Conservation (phyloP, 805 yeast species). For the Teunomyces atbi region DNA sequence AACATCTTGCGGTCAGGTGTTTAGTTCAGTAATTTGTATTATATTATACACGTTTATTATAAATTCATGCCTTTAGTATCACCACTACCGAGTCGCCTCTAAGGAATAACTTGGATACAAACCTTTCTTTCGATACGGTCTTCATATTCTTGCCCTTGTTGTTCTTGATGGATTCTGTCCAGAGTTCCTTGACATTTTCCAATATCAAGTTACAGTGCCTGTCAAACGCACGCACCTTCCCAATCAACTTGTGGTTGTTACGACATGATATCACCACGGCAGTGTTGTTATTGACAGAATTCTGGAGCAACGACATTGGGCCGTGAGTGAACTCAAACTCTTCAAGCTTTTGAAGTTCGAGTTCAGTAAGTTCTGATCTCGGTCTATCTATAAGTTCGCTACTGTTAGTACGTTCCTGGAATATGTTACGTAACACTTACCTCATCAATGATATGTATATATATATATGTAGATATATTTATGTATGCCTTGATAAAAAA, state of each 20-base stretch:
- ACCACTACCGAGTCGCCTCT: slow-evolving; percentile 96
- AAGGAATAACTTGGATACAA: slow-evolving; percentile 82
- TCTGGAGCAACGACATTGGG: slow-evolving; percentile 85
- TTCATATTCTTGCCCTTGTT: slow-evolving; percentile 72
- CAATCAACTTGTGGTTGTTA: slow-evolving; percentile 89
- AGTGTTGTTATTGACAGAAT: slow-evolving; percentile 69
- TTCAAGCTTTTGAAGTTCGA: slow-evolving; percentile 77
- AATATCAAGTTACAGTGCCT: slow-evolving; percentile 92
- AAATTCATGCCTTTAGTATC: slow-evolving; percentile 50
- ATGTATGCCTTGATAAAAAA: not conserved
- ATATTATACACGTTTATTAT: not conserved
- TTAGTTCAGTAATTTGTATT: slow-evolving; percentile 16
- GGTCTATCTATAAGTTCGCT: slow-evolving; percentile 73
- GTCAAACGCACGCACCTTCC: slow-evolving; percentile 90
- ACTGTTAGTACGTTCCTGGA: slow-evolving; percentile 24
- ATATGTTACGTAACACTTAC: slow-evolving; percentile 6
- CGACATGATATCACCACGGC: slow-evolving; percentile 86
- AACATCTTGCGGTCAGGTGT: slow-evolving; percentile 76
- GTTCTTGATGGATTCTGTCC: slow-evolving; percentile 63
- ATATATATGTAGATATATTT: not conserved
- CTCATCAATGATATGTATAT: slow-evolving; percentile 7
- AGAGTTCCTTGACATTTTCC: slow-evolving; percentile 86
- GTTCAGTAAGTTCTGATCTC: slow-evolving; percentile 73
- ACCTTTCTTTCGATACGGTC: slow-evolving; percentile 63
- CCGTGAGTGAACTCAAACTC: slow-evolving; percentile 89